Percentiles rank a stretch among this genome's conserved stretches.
Conservation (phyloP, 2,329 filamentous ascomycete genomes). For the Meredithiella fracta region DNA sequence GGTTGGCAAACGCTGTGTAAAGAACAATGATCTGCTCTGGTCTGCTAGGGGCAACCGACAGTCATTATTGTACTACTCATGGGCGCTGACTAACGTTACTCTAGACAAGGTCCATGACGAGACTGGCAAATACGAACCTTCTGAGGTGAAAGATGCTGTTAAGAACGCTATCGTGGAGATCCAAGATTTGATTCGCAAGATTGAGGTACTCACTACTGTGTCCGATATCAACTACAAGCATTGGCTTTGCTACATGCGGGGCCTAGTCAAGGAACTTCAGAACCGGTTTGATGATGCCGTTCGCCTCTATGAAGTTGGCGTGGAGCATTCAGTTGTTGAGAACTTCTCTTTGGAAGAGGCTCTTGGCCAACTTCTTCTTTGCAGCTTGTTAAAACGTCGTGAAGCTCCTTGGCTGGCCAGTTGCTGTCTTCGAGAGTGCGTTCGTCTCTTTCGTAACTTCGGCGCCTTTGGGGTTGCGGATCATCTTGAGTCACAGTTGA, state of each 20-base stretch:
- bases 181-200: slow-evolving; percentile 37
- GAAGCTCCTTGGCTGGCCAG: slow-evolving; percentile 51
- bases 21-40: slow-evolving; percentile 36
- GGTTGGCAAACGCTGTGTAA: slow-evolving; percentile 34
- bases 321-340: slow-evolving; percentile 56
- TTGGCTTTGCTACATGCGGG: slow-evolving; percentile 52
- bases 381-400: slow-evolving; percentile 49
- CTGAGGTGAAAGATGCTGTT: slow-evolving; percentile 22
- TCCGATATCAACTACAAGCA: slow-evolving; percentile 55
- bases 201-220: slow-evolving; percentile 40
- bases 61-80: slow-evolving; percentile 42
- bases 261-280: slow-evolving; percentile 49
- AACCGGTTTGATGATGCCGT: slow-evolving; percentile 42
- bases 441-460: slow-evolving; percentile 51
- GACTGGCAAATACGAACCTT: slow-evolving; percentile 20
- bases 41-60: slow-evolving; percentile 41
- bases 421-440: slow-evolving; percentile 49
- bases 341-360: slow-evolving; percentile 56
- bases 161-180: slow-evolving; percentile 37
- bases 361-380: slow-evolving; percentile 56
- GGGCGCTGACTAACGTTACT: slow-evolving; percentile 37
- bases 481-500: slow-evolving; percentile 33
- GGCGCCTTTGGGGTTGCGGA: slow-evolving; percentile 54
- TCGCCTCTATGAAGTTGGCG: slow-evolving; percentile 48
- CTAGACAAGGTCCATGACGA: slow-evolving; percentile 31